phyloP scores from a whole-genome alignment of 148 eudicot species.

The Chenopodium quinoa region DNA sequence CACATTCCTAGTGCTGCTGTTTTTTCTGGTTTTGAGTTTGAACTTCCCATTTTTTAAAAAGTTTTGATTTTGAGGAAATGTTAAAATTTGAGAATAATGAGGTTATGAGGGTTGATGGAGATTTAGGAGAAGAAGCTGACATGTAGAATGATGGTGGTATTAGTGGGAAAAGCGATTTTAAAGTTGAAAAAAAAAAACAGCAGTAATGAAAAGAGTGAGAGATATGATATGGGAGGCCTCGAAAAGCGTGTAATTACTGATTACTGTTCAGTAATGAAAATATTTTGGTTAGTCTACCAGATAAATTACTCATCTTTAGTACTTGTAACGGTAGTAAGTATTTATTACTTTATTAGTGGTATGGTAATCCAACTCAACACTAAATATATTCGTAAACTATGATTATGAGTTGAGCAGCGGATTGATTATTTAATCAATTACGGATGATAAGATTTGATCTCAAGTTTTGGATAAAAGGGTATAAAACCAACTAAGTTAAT shows the following conservation, averaged over 20 bases:
- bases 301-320: no score
- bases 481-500: no score
- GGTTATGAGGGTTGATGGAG: not conserved
- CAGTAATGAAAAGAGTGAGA: not conserved
- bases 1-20: constrained; percentile 65
- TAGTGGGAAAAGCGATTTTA: not conserved
- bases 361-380: no score
- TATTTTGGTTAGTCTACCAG: no score
- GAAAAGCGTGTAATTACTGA: not conserved
- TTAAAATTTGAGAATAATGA: not conserved
- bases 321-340: no score
- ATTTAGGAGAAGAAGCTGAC: constrained; percentile 15
- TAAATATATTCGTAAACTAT: no score
- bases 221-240: constrained; percentile 1
- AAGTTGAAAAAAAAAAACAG: constrained; percentile 9
- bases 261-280: no score
- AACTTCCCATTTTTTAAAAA: constrained; percentile 41
- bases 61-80: not conserved
- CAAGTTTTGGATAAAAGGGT: no score
- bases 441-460: no score
- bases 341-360: no score
- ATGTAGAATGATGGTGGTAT: constrained; percentile 28
- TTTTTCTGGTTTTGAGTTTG: constrained; percentile 62
- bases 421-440: no score
- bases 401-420: no score